Percentiles rank a stretch among this genome's conserved stretches.
Evolutionary conservation across 148 eudicot genomes (phyloP).

Genomic region (Vaccinium corymbosum): DNA sequence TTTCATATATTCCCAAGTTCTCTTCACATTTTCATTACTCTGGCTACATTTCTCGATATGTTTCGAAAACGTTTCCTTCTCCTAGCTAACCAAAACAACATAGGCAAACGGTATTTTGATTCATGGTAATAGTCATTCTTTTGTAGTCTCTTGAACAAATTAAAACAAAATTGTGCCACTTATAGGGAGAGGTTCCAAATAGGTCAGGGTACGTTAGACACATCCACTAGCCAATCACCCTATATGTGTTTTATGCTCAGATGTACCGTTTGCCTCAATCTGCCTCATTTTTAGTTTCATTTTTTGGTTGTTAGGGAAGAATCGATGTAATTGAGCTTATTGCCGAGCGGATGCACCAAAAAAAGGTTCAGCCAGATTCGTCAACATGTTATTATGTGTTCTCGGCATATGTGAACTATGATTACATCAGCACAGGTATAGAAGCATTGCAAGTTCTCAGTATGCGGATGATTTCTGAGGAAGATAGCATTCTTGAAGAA

Average conservation of each 20-base stretch:
- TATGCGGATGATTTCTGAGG: constrained; percentile 72
- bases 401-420: constrained; percentile 47
- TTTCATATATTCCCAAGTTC: not conserved
- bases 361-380: constrained; percentile 64
- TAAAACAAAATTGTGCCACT: not conserved
- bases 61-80: not conserved
- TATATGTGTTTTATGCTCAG: not conserved
- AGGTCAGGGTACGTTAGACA: not conserved
- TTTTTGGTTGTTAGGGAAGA: constrained; percentile 43
- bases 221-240: not conserved
- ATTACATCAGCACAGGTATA: constrained; percentile 51
- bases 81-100: not conserved
- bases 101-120: not conserved
- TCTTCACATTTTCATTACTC: not conserved
- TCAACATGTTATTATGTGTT: constrained; percentile 64
- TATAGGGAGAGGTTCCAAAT: not conserved
- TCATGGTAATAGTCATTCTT: not conserved
- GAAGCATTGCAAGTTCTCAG: constrained; percentile 89
- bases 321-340: constrained; percentile 63
- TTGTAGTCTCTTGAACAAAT: not conserved
- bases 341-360: constrained; percentile 53
- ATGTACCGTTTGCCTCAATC: not conserved
- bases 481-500: constrained; percentile 35
- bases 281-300: not conserved
- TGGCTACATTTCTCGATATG: not conserved